Base-by-base conservation (phyloP, 139 green algal species). In the Mychonastes homosphaera region DNA sequence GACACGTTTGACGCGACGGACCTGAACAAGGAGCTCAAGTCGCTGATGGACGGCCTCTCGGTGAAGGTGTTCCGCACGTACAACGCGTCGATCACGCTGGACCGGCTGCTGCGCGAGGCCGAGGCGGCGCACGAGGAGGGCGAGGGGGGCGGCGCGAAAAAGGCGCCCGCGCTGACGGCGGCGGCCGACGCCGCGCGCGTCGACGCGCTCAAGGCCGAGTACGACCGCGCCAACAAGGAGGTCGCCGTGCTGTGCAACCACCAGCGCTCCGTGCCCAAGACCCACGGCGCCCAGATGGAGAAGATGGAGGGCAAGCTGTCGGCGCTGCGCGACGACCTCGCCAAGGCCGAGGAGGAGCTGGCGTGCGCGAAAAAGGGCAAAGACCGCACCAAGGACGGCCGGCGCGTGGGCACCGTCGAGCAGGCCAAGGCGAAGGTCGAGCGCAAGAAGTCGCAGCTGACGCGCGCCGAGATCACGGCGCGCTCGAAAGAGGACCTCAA, bases 21-120 rank as follows among this genome's bases (percentile, higher is more conserved):
- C 67, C 75, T 99, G 9, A 99, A 99, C 74, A 76, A 83, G 61
- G 71, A 86, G 56, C 81, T 99, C n/a, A 95, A 95, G 78, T 69
- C 79, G 9, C 81, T 95, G 50, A 98, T 98, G 91, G 80, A 89
- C 2, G 92, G 87, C 2, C 85, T 99, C 23, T 86, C 70, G 21
- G 93, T 94, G 33, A 99, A 99, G 78, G 88, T 97, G 56, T 98
- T 98, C 80, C 87, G 91, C 65, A 99, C 92, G 7, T 99, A 97
- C 84, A 99, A 99, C 68, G 92, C 92, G 0, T 95, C 84, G 35
- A 89, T 97, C 56, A 87, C 77, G 4, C 76, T 99, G 29, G 84
- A 97, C 67, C 56, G 63, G 3, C 78, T 97, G 77, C 76, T 99
- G 62, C 12, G 39, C 18, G 81, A 89, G 58, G 49, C 27, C 41